Evolutionary conservation across 2,329 filamentous ascomycete species (phyloP), one percentile per base, ranked within the genome.

Genomic region (Cladosporium oxysporum): DNA sequence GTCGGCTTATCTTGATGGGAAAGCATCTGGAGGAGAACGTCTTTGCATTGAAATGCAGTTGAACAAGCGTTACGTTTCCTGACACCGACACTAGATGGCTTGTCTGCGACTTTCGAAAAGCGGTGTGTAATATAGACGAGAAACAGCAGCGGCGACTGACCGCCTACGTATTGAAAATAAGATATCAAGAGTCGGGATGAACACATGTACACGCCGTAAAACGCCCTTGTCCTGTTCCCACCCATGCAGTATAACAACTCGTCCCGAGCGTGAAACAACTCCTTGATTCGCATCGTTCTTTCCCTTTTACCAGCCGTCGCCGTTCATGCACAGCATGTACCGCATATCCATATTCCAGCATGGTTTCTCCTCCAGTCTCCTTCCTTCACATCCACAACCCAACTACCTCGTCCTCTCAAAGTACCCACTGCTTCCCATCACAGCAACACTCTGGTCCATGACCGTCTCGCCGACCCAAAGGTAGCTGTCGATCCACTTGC

Each of bases 391-490:
- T 41, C 23, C 31, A 21, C 11, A 26, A 12, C 11, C 18, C 33
- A 3, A 69, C 83, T 83, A 96, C 82, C 93, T 87, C 79, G 88
- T 93, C 76, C 95, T 87, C 83, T 97, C 93, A 78, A 99, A 99
- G 81, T 89, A 99, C 67, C 90, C 87, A 76, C 91, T 96, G 58
- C 91, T 90, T 50, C 92, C 91, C 77, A 97, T 91, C 66, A 98
- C 87, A 49, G 93, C 93, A 35, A 98, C 92, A 33, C 93, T 96
- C 82, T 96, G 91, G 79, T 99, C 95, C 93, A 99, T 96, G 70
- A 97, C 91, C 88, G 93, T 97, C 83, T 99, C 95, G 73, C 95
- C 95, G 21, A 97, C 90, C 69, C 92, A 92, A 52, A 98, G 88
- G 79, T 98, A 98, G 78, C 90, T 94, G 76, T 94, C 90, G 71